Evolutionary conservation across 257 asterid species (phyloP), one percentile per base, ranked within the genome.

Genomic region (Penstemon newberryi): DNA sequence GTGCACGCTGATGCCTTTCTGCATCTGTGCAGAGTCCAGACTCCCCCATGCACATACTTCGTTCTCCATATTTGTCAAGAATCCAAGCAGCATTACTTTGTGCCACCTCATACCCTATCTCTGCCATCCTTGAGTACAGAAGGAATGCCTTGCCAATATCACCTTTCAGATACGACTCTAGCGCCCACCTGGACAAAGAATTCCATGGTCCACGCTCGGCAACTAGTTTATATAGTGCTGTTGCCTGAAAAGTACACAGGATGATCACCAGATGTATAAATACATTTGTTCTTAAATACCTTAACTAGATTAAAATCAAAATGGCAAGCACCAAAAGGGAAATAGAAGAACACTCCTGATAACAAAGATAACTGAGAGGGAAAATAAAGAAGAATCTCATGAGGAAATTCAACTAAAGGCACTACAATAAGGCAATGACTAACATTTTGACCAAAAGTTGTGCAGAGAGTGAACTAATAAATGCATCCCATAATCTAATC

Each of bases 71-170:
- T 69, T 94, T 91, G 88, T 94, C 97, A 56, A 94, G 96, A 71
- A 94, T 94, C 99, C 99, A 94, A 58, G 99, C 99, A 83, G 97
- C 96, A 72, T 94, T 91, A 83, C 99, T 94, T 77, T 94, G 97
- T 59, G 99, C 95, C 57, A 94, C 97, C 79, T 94, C 99, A 81
- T 94, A 94, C 67, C 99, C 99, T 64, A 94, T 66, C 78, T 94
- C 99, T 59, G 96, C 97, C 99, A 94, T 89, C 80, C 99, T 87
- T 13, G 93, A 83, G 72, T 94, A 94, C 67, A 94, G 70, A 63
- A 94, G 89, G 75, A 91, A 94, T 64, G 97, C 87, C 73, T 79
- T 87, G 65, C 97, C 96, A 42, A 91, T 75, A 76, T 94, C 99
- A 58, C 95, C 99, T 79, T 87, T 87, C 69, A 94, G 80, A 80